A percentile compares a stretch with the other conserved stretches of the same genome.
Conservation (phyloP, 2,329 filamentous ascomycete genomes). For the Penicillium sp. region DNA sequence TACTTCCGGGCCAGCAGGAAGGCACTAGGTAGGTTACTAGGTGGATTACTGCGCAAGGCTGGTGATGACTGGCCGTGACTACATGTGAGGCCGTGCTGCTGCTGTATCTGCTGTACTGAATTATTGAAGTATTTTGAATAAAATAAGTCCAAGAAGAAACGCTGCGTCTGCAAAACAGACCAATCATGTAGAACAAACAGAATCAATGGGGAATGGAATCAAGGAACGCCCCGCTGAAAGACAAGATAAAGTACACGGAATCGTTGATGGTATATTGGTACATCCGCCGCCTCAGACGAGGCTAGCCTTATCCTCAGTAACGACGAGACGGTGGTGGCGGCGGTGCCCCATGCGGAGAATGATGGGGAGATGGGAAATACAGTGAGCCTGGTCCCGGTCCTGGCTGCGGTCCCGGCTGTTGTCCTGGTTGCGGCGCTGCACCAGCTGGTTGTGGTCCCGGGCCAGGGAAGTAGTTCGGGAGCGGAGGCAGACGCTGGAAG, state of each 20-base stretch:
- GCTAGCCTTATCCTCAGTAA: slow-evolving; percentile 6
- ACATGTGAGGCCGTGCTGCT: neutral
- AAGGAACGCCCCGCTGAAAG: neutral
- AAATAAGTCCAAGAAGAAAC: slow-evolving; percentile 5
- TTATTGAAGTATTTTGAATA: neutral
- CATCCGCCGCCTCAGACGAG: neutral
- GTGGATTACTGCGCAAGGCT: no score
- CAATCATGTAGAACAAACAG: slow-evolving; percentile 1
- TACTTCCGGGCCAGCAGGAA: no score
- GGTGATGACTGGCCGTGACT: no score
- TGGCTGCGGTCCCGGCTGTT: neutral
- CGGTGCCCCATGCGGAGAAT: slow-evolving; percentile 3
- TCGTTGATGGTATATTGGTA: neutral
- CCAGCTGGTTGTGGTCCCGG: neutral
- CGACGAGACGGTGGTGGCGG: slow-evolving; percentile 16
- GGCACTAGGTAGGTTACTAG: no score
- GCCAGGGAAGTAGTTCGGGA: slow-evolving; percentile 33
- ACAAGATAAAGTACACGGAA: neutral
- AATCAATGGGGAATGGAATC: neutral
- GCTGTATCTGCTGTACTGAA: no score
- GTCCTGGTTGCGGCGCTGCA: neutral
- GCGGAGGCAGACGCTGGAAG: slow-evolving; percentile 36
- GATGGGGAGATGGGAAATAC: slow-evolving; percentile 2
- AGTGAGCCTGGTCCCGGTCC: slow-evolving; percentile 1
- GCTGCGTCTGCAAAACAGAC: slow-evolving; percentile 16